Base-by-base conservation (phyloP, 2,329 filamentous ascomycete genomes). In the Zymoseptoria crescenta region DNA sequence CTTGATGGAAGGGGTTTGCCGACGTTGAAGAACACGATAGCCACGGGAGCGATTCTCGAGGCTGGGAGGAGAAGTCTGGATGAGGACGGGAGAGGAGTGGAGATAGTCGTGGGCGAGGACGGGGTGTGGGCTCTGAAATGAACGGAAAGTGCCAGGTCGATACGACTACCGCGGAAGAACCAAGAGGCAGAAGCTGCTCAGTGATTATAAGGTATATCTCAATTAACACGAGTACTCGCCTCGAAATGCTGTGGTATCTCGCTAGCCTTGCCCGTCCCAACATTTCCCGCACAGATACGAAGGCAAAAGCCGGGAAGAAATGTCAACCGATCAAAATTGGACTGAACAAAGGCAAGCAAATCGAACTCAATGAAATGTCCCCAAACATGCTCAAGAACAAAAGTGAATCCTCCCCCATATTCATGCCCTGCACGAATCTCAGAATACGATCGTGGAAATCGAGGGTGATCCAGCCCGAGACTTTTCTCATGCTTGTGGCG, bases 11-110 rank as follows among this genome's bases (percentile, higher is more conserved):
- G 92, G 68, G 87, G 88, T 0, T 75, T 96, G 64, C 92, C 92
- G 0, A 96, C 93, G 9, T 76, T 96, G 66, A 84, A 81, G 72
- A 96, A 96, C 74, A 96, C 92, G 0, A 86, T 96, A 68, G 90
- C 89, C 13, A 96, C 92, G 0, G 95, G 91, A 8, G 92, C 92
- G 0, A 96, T 96, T 64, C 79, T 96, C 58, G 88, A 96, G 75
- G 92, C 92, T 1, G 92, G 93, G 0, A 80, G 92, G 64, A 81
- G 86, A 70, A 93, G 89, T 72, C 81, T 96, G 68, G 91, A 96
- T 72, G 89, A 96, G 80, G 35, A 13, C 6, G 82, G 83, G 58
- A 80, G 91, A 58, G 83, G 89, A 60, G 83, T 96, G 28, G 84
- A 85, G 72, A 95, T 96, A 68, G 79, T 83, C 66, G 51, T 52